Conservation (phyloP, 2,329 filamentous ascomycete species). For the Metarhizium sp. region DNA sequence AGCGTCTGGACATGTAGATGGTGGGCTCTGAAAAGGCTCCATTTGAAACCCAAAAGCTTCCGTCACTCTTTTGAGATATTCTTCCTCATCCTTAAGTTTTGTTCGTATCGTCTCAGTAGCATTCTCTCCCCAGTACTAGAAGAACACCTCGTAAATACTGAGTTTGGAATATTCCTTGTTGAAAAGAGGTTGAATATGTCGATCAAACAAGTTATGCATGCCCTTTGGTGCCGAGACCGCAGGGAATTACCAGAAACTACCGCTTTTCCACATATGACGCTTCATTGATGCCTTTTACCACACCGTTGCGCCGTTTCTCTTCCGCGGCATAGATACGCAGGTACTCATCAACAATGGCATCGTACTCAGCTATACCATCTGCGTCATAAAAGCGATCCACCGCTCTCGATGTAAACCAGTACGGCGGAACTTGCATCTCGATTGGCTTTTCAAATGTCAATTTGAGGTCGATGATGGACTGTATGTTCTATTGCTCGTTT, state of each 20-base stretch:
- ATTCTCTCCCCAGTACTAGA: neutral
- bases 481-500: constrained; percentile 21
- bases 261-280: constrained; percentile 2
- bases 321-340: constrained; percentile 5
- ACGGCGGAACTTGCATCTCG: constrained; percentile 16
- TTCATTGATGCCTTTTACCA: neutral
- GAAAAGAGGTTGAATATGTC: constrained; percentile 5
- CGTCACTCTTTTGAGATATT: too few species aligned
- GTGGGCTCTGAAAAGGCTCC: too few species aligned
- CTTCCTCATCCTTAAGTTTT: too few species aligned
- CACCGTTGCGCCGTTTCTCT: constrained; percentile 4
- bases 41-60: too few species aligned
- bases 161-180: constrained; percentile 9
- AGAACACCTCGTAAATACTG: neutral
- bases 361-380: constrained; percentile 1
- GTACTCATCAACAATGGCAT: constrained; percentile 5
- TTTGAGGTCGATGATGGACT: constrained; percentile 20
- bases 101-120: too few species aligned
- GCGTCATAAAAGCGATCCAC: constrained; percentile 5
- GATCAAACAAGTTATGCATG: constrained; percentile 12
- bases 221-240: constrained; percentile 10
- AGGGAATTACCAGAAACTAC: constrained; percentile 14
- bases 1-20: too few species aligned
- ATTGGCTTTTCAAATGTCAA: constrained; percentile 16
- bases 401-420: constrained; percentile 15